Conservation (phyloP, 116 monocot species). For the Iris pallida region DNA sequence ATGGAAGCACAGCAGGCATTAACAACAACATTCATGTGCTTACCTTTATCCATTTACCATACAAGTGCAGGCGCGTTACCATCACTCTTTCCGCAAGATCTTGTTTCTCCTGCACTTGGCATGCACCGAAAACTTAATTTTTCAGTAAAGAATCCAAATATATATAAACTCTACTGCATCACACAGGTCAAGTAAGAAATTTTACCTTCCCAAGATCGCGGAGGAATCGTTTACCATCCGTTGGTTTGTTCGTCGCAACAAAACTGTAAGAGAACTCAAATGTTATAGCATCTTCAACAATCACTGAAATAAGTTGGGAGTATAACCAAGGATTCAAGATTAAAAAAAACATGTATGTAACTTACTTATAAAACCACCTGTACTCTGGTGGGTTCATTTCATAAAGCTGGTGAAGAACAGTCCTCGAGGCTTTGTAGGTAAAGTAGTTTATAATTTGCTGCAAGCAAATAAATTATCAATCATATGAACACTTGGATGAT, state of each 20-base stretch:
- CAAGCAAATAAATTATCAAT: conserved; percentile 1
- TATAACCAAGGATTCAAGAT: background rate
- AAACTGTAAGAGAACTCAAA: conserved; percentile 33
- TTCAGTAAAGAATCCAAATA: no score
- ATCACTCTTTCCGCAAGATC: conserved; percentile 85
- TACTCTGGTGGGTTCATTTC: conserved; percentile 94
- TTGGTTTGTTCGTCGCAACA: conserved; percentile 46
- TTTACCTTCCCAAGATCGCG: conserved; percentile 71
- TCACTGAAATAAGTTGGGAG: background rate
- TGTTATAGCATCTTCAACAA: background rate
- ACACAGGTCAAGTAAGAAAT: background rate
- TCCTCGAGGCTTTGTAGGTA: conserved; percentile 78
- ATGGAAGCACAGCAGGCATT: conserved; percentile 9
- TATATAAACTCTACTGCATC: no score
- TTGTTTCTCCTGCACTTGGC: conserved; percentile 54
- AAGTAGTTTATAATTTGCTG: conserved; percentile 81
- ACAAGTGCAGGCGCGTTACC: conserved; percentile 81
- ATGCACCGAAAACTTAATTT: conserved; percentile 9
- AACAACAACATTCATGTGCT: background rate
- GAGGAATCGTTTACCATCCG: conserved; percentile 58
- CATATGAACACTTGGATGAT: background rate
- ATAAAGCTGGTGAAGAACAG: conserved; percentile 86
- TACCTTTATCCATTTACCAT: conserved; percentile 88
- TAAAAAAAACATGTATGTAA: background rate
- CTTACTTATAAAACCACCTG: conserved; percentile 82